Evolutionary conservation across 1,284 basidiomycete genomes (phyloP).

Genomic region (Puccinia sorghi): DNA sequence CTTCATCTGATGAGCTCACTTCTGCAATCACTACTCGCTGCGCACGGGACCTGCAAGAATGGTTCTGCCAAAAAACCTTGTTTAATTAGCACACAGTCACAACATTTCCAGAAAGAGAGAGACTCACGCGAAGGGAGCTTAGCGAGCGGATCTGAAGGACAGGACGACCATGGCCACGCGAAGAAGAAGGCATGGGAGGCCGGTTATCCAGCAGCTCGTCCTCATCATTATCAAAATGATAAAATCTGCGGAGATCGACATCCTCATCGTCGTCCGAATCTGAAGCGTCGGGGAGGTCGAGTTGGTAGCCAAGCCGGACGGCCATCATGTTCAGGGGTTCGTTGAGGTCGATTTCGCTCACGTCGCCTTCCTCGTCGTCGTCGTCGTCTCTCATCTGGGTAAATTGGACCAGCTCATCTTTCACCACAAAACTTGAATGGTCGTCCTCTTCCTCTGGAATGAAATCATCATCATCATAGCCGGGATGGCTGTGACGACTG

Average conservation of each 20-base stretch:
- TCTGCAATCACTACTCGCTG: conserved; percentile 24
- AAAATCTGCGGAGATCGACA: no score
- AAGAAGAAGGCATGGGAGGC: no score
- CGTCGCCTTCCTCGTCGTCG: background rate
- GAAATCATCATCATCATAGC: background rate
- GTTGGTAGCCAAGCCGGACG: conserved; percentile 36
- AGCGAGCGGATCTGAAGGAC: background rate
- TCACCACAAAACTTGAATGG: background rate
- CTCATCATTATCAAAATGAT: no score
- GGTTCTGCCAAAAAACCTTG: background rate
- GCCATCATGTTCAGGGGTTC: conserved; percentile 36
- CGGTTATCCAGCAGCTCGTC: background rate
- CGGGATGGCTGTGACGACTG: background rate
- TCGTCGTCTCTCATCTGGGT: background rate
- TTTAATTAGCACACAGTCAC: background rate
- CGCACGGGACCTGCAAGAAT: background rate
- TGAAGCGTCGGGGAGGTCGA: background rate
- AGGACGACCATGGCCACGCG: background rate
- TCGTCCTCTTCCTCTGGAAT: background rate
- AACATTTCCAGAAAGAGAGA: background rate
- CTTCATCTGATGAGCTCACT: conserved; percentile 32
- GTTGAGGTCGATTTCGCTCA: conserved; percentile 40
- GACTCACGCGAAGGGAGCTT: conserved; percentile 7
- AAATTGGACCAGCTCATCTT: background rate
- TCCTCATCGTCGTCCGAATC: background rate